Evolutionary conservation across 305 asterid genomes (phyloP).

Genomic region (Plantago lanceolata): DNA sequence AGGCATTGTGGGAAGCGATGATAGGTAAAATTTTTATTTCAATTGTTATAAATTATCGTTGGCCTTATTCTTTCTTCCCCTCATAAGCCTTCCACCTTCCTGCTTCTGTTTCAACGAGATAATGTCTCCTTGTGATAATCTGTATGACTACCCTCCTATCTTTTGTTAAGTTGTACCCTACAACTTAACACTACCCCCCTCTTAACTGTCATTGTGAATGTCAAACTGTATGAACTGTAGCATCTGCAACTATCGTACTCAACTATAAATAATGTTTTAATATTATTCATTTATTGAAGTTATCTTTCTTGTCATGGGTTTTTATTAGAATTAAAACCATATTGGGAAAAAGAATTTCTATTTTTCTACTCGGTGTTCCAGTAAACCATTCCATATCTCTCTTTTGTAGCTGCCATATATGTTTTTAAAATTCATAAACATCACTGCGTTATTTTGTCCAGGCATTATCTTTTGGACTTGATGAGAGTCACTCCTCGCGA

Average conservation of each 20-base stretch:
- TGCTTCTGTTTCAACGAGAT: constrained; percentile 13
- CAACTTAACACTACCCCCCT: too few relatives aligned
- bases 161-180: neutral
- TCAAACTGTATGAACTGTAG: too few relatives aligned
- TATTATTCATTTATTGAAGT: too few relatives aligned
- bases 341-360: too few relatives aligned
- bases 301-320: too few relatives aligned
- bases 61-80: too few relatives aligned
- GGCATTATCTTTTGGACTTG: constrained; percentile 91
- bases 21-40: constrained; percentile 45
- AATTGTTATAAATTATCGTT: neutral
- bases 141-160: neutral
- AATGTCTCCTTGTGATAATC: neutral
- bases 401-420: neutral
- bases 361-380: neutral
- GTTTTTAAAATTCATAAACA: constrained; percentile 3
- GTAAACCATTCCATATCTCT: constrained; percentile 1
- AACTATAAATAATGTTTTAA: too few relatives aligned
- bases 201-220: neutral
- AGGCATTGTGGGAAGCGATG: constrained; percentile 96
- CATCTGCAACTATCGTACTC: too few relatives aligned
- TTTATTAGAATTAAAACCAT: too few relatives aligned
- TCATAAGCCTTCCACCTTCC: neutral
- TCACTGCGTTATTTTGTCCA: constrained; percentile 25
- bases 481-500: constrained; percentile 99